A percentile compares a stretch with the other conserved stretches of the same genome.
Evolutionary conservation across 2,329 filamentous ascomycete genomes (phyloP).

Genomic region (Trichoderma sp.): DNA sequence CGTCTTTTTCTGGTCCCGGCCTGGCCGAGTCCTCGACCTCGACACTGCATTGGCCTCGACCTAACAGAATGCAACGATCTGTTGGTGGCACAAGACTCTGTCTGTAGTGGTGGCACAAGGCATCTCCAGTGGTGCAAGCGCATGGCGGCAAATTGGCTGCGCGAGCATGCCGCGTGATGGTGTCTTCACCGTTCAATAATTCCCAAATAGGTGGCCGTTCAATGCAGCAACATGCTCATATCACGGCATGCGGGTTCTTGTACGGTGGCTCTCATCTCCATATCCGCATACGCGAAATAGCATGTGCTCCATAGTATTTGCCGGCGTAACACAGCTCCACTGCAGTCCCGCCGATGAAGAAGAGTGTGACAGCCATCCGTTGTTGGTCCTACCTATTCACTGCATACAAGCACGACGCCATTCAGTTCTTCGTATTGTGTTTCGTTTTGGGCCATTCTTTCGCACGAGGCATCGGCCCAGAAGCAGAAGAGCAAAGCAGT

Average conservation of each 20-base stretch:
- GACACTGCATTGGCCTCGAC: neutral
- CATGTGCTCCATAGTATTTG: neutral
- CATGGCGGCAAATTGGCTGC: neutral
- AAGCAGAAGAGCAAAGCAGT: neutral
- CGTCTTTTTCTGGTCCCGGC: neutral
- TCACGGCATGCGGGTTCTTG: neutral
- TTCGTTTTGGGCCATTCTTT: neutral
- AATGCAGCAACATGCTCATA: neutral
- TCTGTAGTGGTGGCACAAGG: neutral
- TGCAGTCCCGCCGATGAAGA: neutral
- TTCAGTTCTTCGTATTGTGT: neutral
- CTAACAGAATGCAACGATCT: neutral
- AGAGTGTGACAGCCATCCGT: neutral
- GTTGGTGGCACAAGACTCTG: neutral
- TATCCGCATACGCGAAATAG: slow-evolving; percentile 2
- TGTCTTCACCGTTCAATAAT: neutral
- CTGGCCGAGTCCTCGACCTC: neutral
- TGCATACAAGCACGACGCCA: neutral
- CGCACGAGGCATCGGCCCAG: neutral
- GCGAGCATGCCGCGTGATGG: slow-evolving; percentile 12
- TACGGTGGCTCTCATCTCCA: neutral
- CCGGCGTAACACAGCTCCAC: neutral
- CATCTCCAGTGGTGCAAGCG: neutral
- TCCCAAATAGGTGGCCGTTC: neutral
- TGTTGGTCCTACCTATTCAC: neutral